Percentiles rank a stretch among this genome's conserved stretches.
Evolutionary conservation across 257 asterid genomes (phyloP).

Genomic region (Nicotiana knightiana): DNA sequence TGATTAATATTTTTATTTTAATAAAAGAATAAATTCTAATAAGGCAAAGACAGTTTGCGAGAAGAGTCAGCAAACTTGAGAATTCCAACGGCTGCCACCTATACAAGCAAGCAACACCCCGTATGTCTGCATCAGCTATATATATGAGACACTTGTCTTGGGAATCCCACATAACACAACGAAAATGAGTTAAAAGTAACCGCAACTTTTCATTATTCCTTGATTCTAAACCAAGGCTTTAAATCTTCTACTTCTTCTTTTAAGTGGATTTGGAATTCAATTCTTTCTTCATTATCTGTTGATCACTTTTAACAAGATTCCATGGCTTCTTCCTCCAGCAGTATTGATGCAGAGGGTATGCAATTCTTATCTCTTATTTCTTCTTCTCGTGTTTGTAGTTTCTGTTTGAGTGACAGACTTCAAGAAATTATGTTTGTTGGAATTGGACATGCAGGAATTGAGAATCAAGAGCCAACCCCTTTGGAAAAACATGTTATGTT

Average conservation of each 20-base stretch:
- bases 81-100: background rate
- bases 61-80: background rate
- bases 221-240: background rate
- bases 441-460: background rate
- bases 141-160: background rate
- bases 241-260: background rate
- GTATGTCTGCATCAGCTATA: background rate
- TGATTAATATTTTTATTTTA: no score
- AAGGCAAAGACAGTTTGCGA: background rate
- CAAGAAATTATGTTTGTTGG: background rate
- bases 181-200: background rate
- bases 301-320: background rate
- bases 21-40: no score
- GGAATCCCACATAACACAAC: background rate
- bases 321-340: background rate
- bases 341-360: background rate
- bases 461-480: constrained; percentile 28
- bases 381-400: background rate
- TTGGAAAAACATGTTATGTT: constrained; percentile 70
- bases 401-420: background rate
- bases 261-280: background rate
- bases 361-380: background rate
- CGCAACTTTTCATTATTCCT: background rate
- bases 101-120: background rate
- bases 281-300: background rate